A percentile compares a stretch with the other conserved stretches of the same genome.
These are phyloP conservation scores for Xylaria digitata DNA, from an alignment of 2,329 filamentous ascomycete genomes.

Conservation along the genomic window DNA sequence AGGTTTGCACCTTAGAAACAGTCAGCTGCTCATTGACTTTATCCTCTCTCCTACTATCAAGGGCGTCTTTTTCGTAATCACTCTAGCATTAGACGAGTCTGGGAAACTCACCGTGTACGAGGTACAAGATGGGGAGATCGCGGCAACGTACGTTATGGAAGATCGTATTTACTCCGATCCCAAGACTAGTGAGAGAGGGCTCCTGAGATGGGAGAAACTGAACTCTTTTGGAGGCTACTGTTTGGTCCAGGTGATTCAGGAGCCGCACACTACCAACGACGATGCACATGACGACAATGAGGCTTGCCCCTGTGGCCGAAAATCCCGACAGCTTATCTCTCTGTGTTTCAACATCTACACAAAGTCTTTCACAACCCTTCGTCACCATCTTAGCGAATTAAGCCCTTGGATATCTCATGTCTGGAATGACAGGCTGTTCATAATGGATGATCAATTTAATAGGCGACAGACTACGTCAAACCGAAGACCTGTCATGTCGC, in stretches of 20 bases:
- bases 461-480: not conserved
- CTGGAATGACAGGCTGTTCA: constrained; percentile 45
- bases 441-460: constrained; percentile 32
- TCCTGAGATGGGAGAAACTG: constrained; percentile 49
- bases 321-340: constrained; percentile 39
- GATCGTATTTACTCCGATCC: constrained; percentile 37
- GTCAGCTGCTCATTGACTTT: constrained; percentile 46
- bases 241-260: constrained; percentile 44
- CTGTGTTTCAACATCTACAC: constrained; percentile 51
- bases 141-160: constrained; percentile 41
- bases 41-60: constrained; percentile 44
- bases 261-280: constrained; percentile 24
- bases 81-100: constrained; percentile 35
- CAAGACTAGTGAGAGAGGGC: constrained; percentile 38
- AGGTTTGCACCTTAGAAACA: constrained; percentile 37
- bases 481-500: constrained; percentile 33
- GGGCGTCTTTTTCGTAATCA: constrained; percentile 46
- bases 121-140: constrained; percentile 39
- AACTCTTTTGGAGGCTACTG: constrained; percentile 49
- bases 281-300: constrained; percentile 2
- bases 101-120: constrained; percentile 45
- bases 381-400: constrained; percentile 43
- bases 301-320: constrained; percentile 35
- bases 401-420: constrained; percentile 43
- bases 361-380: constrained; percentile 44